phyloP scores from a whole-genome alignment of 306 rosid genomes.

The Quillaja saponaria region DNA sequence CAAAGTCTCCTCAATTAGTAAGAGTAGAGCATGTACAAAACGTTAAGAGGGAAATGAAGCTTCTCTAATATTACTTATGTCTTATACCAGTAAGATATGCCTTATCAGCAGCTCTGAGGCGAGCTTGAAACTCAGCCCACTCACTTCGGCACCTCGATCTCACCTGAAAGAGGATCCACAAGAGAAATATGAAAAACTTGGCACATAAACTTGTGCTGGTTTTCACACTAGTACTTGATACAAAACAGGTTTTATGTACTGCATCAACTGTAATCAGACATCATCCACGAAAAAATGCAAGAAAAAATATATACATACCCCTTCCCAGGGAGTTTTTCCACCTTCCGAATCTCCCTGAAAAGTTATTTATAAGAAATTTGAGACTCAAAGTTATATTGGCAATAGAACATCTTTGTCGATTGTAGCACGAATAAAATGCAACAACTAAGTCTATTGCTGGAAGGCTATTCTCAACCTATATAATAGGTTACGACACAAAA shows the following conservation, averaged over 20 bases:
- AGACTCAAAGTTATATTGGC: background rate
- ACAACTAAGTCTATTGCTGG: background rate
- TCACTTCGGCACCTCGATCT: constrained; percentile 82
- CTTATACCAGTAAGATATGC: constrained; percentile 42
- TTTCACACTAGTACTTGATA: background rate
- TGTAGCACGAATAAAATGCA: background rate
- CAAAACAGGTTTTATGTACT: background rate
- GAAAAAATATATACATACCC: constrained; percentile 52
- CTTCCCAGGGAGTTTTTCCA: constrained; percentile 68
- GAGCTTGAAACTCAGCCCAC: constrained; percentile 88
- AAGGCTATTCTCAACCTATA: background rate
- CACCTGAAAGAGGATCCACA: constrained; percentile 58
- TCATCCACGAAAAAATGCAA: background rate
- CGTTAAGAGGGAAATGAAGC: background rate
- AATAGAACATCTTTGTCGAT: background rate
- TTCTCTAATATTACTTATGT: constrained; percentile 31
- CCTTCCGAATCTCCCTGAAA: constrained; percentile 69
- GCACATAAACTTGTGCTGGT: background rate
- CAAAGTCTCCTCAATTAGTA: constrained; percentile 25
- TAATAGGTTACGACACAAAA: background rate
- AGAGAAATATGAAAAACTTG: background rate
- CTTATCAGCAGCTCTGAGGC: constrained; percentile 70
- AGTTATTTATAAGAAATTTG: background rate
- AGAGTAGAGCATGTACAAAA: constrained; percentile 48
- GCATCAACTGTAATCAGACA: background rate